Evolutionary conservation across 1,284 basidiomycete genomes (phyloP).

Genomic region (Thelephora terrestris): DNA sequence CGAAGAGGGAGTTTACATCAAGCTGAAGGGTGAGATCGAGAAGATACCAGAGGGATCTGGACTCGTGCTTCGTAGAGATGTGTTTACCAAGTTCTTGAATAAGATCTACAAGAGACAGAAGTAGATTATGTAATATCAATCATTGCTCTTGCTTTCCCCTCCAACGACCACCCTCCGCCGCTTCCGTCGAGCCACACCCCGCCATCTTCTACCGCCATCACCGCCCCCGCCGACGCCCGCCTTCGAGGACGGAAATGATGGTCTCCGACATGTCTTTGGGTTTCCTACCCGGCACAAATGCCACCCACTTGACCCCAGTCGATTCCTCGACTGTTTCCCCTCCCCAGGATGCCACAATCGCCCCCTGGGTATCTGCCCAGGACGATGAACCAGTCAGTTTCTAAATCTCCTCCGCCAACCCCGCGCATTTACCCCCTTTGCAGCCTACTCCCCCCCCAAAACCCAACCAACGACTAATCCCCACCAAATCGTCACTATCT

Average conservation of each 20-base stretch:
- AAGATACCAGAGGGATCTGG: slow-evolving; percentile 49
- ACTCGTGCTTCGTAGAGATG: slow-evolving; percentile 63
- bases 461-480: slow-evolving; percentile 12
- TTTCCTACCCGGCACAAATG: not conserved
- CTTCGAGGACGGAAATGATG: not conserved
- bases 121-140: slow-evolving; percentile 23
- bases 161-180: no score
- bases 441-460: slow-evolving; percentile 21
- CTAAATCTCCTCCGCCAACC: not conserved
- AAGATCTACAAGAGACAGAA: slow-evolving; percentile 89
- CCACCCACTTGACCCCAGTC: not conserved
- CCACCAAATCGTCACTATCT: slow-evolving; percentile 15
- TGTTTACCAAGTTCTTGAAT: slow-evolving; percentile 78
- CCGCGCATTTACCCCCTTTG: not conserved
- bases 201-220: no score
- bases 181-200: no score
- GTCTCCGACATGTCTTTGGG: not conserved
- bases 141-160: no score
- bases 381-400: slow-evolving; percentile 1
- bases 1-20: slow-evolving; percentile 67
- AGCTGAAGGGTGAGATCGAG: slow-evolving; percentile 59
- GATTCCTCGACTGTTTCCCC: not conserved
- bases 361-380: not conserved
- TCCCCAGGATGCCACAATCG: slow-evolving; percentile 1
- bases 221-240: not conserved